Evolutionary conservation across 352 stramenopile genomes (phyloP), one percentile per base, ranked within the genome.

Genomic region (Globisporangium cylindrosporum): DNA sequence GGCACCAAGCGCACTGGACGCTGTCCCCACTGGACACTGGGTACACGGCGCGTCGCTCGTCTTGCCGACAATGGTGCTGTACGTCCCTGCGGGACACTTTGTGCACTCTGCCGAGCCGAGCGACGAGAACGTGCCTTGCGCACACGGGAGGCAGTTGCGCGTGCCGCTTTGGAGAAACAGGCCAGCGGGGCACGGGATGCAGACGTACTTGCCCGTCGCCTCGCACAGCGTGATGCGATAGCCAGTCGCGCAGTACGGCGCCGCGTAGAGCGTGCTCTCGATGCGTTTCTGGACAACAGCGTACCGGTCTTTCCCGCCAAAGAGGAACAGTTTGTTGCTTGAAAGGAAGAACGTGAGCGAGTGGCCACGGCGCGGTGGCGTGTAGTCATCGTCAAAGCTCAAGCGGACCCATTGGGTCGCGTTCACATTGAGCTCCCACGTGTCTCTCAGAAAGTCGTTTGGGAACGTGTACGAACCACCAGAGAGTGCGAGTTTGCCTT

Each of bases 401-500:
- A 92, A 68, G 12, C 72, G 75, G 25, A 91, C 69, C 83, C 86
- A 93, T 63, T 90, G 83, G 15, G 76, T 86, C 0, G 82, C 78
- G 41, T 88, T 89, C 65, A 87, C 66, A 22, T 92, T 89, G 54
- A 90, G 71, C 61, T 92, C 86, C 86, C 86, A 93, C 15, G 75
- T 70, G 48, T 93, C 86, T 36, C 73, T 78, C 4, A 93, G 73
- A 56, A 90, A 93, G 59, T 93, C 86, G 58, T 75, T 89, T 5
- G 86, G 86, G 62, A 93, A 93, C n/a, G 74, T 78, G 59, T 82
- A 91, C 15, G 86, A 93, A 12, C 86, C 86, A 4, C 84, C 86
- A 7, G 76, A 71, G 6, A 93, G 69, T 32, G 80, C 73, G 6
- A 92, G 51, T 60, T 85, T 87, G 14, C 84, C 82, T 61, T 89